Conservation (phyloP, 257 asterid genomes). For the Solanum medicagineum region DNA sequence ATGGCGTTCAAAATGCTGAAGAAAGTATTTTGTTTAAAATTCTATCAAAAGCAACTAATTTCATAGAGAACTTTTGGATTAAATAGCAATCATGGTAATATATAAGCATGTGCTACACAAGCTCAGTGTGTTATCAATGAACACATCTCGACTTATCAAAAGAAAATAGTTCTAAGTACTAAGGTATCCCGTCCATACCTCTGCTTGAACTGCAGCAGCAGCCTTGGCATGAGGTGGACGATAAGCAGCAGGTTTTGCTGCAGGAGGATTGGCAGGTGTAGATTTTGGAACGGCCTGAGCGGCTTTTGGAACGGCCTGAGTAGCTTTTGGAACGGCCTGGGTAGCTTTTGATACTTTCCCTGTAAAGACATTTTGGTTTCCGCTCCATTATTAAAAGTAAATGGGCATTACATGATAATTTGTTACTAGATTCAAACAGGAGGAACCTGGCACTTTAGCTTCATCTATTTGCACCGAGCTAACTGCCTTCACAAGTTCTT, state of each 20-base stretch:
- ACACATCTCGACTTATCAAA: neutral
- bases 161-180: neutral
- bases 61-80: neutral
- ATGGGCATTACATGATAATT: neutral
- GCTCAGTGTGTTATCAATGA: neutral
- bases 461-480: conserved; percentile 58
- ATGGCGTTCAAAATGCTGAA: neutral
- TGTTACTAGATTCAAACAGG: neutral
- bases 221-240: conserved; percentile 96
- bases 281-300: conserved; percentile 31
- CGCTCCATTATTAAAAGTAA: neutral
- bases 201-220: conserved; percentile 77
- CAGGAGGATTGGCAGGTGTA: conserved; percentile 35
- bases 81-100: neutral
- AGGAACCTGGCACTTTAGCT: conserved; percentile 47
- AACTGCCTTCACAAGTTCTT: conserved; percentile 48
- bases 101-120: neutral
- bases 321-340: conserved; percentile 34
- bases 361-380: conserved; percentile 11
- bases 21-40: neutral
- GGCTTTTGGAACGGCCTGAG: conserved; percentile 31
- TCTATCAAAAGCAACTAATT: neutral
- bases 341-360: conserved; percentile 58
- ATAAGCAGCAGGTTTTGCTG: conserved; percentile 88
- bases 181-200: conserved; percentile 31